phyloP scores from a whole-genome alignment of 2,329 filamentous ascomycete species.

The Samsoniella hepiali region DNA sequence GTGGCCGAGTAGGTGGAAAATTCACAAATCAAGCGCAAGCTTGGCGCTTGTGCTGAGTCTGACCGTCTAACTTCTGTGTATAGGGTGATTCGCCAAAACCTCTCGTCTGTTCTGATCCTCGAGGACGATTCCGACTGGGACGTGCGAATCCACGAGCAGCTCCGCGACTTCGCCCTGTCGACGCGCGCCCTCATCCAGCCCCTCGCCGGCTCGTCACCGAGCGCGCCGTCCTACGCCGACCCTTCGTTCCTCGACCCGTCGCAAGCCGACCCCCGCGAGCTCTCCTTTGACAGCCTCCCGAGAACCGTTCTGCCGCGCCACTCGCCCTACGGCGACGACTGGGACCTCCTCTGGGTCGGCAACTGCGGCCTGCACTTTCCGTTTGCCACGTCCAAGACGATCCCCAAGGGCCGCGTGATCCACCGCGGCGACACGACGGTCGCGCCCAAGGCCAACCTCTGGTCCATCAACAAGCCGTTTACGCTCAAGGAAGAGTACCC shows the following conservation, averaged over 20 bases:
- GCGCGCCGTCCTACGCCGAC: constrained; percentile 23
- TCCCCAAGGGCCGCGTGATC: constrained; percentile 33
- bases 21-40: not conserved
- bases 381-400: constrained; percentile 14
- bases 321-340: constrained; percentile 48
- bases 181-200: constrained; percentile 36
- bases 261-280: constrained; percentile 20
- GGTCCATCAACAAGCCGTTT: constrained; percentile 35
- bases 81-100: constrained; percentile 42
- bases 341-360: constrained; percentile 52
- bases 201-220: constrained; percentile 12
- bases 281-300: constrained; percentile 25
- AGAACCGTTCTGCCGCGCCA: constrained; percentile 20
- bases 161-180: constrained; percentile 39
- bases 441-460: constrained; percentile 32
- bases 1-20: constrained; percentile 29
- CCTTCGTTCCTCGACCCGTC: constrained; percentile 25
- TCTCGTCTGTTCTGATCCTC: constrained; percentile 48
- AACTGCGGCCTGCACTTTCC: constrained; percentile 42
- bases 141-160: constrained; percentile 46
- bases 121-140: constrained; percentile 61
- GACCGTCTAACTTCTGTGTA: not conserved
- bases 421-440: constrained; percentile 35
- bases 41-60: too few species aligned
- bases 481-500: constrained; percentile 34